These are phyloP conservation scores for Trametes cinnabarina DNA, from an alignment of 768 basidiomycete species.

Conservation along the genomic window DNA sequence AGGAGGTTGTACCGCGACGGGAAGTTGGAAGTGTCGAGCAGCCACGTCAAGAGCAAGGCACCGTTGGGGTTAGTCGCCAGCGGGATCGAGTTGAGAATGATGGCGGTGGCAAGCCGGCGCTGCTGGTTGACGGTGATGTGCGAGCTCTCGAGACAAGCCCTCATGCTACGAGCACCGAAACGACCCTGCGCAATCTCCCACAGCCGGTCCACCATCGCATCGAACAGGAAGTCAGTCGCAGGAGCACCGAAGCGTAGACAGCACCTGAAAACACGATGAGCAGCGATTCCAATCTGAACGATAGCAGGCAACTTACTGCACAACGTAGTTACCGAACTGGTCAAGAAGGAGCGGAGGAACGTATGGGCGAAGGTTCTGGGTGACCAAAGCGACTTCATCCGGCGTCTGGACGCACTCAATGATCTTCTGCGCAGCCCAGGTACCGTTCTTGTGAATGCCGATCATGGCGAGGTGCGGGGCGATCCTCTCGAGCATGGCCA, in stretches of 20 bases:
- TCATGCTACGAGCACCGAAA: conserved; percentile 96
- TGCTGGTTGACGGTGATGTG: conserved; percentile 86
- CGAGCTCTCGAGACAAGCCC: conserved; percentile 91
- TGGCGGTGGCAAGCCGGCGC: conserved; percentile 90
- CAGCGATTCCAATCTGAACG: background rate
- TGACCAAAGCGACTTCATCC: conserved; percentile 83
- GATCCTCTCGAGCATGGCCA: conserved; percentile 92
- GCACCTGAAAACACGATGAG: conserved; percentile 48
- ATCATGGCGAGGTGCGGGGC: conserved; percentile 94
- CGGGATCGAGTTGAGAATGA: conserved; percentile 96
- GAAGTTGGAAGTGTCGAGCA: conserved; percentile 92
- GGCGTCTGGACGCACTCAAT: conserved; percentile 90
- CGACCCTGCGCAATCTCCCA: conserved; percentile 99
- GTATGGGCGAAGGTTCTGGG: conserved; percentile 86
- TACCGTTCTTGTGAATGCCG: conserved; percentile 99
- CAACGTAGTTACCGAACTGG: conserved; percentile 91
- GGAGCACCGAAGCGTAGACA: conserved; percentile 90
- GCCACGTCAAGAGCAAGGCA: conserved; percentile 92
- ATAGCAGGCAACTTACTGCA: conserved; percentile 61
- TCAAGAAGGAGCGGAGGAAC: conserved; percentile 92
- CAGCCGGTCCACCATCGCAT: conserved; percentile 95
- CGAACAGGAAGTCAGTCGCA: conserved; percentile 93
- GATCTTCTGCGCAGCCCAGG: conserved; percentile 99
- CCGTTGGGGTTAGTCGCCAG: conserved; percentile 98
- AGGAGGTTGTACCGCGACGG: conserved; percentile 93